A percentile compares a stretch with the other conserved stretches of the same genome.
These are phyloP conservation scores for Aspergillus nanangensis DNA, from an alignment of 495 filamentous ascomycete species.

Conservation along the genomic window DNA sequence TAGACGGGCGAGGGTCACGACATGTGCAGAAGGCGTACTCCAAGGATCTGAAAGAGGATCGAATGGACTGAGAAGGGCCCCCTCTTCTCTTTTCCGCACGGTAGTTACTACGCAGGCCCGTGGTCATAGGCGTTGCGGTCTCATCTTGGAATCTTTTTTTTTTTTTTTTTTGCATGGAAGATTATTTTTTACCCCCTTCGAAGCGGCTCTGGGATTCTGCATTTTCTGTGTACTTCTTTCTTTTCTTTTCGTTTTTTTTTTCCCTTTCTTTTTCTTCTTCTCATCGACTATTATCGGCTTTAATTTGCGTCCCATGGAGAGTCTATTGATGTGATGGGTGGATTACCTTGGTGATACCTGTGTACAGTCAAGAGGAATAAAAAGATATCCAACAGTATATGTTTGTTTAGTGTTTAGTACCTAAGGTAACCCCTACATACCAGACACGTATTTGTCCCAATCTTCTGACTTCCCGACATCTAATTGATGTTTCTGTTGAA, in stretches of 20 bases:
- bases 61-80: constrained; percentile 21
- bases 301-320: too few species aligned
- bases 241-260: not conserved
- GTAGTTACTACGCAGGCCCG: constrained; percentile 22
- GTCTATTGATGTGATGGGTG: too few species aligned
- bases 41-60: constrained; percentile 42
- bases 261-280: too few species aligned
- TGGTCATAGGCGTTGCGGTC: constrained; percentile 21
- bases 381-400: too few species aligned
- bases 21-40: constrained; percentile 44
- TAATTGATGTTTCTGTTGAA: too few species aligned
- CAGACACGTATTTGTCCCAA: too few species aligned
- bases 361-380: too few species aligned
- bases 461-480: too few species aligned
- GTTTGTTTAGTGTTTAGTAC: too few species aligned
- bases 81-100: constrained; percentile 5
- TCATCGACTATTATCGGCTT: too few species aligned
- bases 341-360: too few species aligned
- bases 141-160: constrained; percentile 7
- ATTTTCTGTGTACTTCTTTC: constrained; percentile 5
- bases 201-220: not conserved
- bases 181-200: not conserved
- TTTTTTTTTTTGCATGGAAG: constrained; percentile 7
- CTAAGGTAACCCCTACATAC: too few species aligned
- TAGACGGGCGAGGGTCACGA: constrained; percentile 40